These are phyloP conservation scores for Cardamine resedifolia DNA, from an alignment of 345 rosid species.

Conservation along the genomic window DNA sequence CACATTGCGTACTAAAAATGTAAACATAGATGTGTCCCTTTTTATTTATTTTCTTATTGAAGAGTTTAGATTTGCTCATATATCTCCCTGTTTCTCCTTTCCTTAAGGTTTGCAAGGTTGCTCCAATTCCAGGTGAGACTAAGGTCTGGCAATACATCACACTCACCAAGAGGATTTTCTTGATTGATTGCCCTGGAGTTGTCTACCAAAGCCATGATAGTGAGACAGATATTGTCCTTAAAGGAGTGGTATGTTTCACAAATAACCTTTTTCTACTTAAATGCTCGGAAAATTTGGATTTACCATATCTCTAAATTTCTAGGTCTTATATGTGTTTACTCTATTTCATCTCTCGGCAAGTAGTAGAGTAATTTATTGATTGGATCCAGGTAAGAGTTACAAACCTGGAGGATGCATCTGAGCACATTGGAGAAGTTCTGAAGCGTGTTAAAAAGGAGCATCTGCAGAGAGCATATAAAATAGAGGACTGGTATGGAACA, in stretches of 20 bases:
- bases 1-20: slow-evolving; percentile 90
- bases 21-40: slow-evolving; percentile 24
- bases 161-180: slow-evolving; percentile 86
- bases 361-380: background rate
- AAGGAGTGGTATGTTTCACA: slow-evolving; percentile 79
- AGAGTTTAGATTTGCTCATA: background rate
- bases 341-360: background rate
- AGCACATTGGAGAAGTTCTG: slow-evolving; percentile 86
- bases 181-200: slow-evolving; percentile 97
- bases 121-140: slow-evolving; percentile 99
- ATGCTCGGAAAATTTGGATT: background rate
- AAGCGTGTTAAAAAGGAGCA: slow-evolving; percentile 90
- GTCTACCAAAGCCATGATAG: slow-evolving; percentile 88
- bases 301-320: background rate
- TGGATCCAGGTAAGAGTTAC: slow-evolving; percentile 60
- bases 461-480: slow-evolving; percentile 83
- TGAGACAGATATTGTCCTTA: slow-evolving; percentile 90
- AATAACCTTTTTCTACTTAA: background rate
- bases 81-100: background rate
- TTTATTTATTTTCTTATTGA: background rate
- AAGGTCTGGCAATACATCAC: slow-evolving; percentile 98
- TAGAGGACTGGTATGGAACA: slow-evolving; percentile 63
- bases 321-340: background rate
- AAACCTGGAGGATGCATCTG: slow-evolving; percentile 83
- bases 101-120: slow-evolving; percentile 93